These are phyloP conservation scores for Diddensiella caesifluorescens DNA, from an alignment of 805 yeast genomes.

Conservation along the genomic window DNA sequence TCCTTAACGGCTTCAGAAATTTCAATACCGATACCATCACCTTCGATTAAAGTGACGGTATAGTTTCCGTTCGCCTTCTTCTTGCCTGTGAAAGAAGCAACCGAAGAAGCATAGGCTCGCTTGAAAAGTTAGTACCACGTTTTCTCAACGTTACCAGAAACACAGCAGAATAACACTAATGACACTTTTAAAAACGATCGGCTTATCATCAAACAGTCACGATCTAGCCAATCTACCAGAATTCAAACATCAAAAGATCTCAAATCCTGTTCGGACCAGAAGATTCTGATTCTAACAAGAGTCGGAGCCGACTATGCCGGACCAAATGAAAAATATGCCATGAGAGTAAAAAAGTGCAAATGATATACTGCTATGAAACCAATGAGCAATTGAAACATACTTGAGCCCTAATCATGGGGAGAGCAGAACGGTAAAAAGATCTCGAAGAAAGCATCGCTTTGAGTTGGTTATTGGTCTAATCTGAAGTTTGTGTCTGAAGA, in stretches of 20 bases:
- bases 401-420: slow-evolving; percentile 1
- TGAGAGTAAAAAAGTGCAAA: too few relatives aligned
- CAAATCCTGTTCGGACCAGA: background rate
- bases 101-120: slow-evolving; percentile 27
- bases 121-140: background rate
- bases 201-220: background rate
- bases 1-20: slow-evolving; percentile 91
- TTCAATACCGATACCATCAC: slow-evolving; percentile 97
- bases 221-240: background rate
- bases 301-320: background rate
- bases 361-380: background rate
- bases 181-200: background rate
- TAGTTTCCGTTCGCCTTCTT: slow-evolving; percentile 60
- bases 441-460: slow-evolving; percentile 2
- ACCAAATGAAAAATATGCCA: background rate
- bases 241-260: background rate
- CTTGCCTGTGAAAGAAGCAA: slow-evolving; percentile 38
- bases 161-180: background rate
- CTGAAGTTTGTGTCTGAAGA: too few relatives aligned
- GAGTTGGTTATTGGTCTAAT: too few relatives aligned
- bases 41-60: slow-evolving; percentile 93
- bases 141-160: background rate
- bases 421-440: slow-evolving; percentile 1
- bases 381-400: background rate
- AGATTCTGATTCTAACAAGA: background rate